Evolutionary conservation across 352 stramenopile species (phyloP), one percentile per base, ranked within the genome.

Genomic region (Pythium sp.): DNA sequence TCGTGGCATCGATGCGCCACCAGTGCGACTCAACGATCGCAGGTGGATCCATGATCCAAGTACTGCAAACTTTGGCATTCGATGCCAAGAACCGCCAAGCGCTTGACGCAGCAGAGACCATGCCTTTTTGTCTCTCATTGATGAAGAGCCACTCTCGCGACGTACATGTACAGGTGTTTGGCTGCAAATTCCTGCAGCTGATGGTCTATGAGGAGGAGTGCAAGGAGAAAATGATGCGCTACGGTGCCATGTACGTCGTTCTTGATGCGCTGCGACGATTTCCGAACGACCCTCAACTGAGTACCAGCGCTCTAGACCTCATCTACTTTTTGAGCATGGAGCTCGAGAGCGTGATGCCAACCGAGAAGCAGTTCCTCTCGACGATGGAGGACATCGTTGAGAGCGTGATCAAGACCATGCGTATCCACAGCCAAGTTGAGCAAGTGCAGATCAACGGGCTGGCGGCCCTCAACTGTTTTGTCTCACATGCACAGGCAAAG

Each of bases 181-280:
- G 79, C 6, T 91, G 81, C 67, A 86, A 87, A 55, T 89, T 94
- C 34, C 70, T 94, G 2, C 84, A 89, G 69, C 76, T 81, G 41
- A 88, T 94, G 78, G 72, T 73, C 7, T 80, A 87, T 30, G 86
- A 92, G 53, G 78, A 91, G 15, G 67, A 76, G 11, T 73, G 74
- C 30, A 92, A 86, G 63, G 65, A 80, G 14, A 65, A 67, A 2
- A 80, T 92, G n/a, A 34, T 72, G n/a, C 56, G 71, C 3, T 46
- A 70, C 12, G 53, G 73, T 1, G 79, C 81, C 0, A 51, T 94
- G 1, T 46, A 68, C 5, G 62, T 68, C 1, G 60, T 87, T 0
- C 72, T 89, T 1, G 63, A 62, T 0, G 80, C 82, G 5, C 54
- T 91, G 1, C 24, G 66, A 11, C 62, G 38, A 0, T 88, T 85